Percentiles rank a stretch among this genome's conserved stretches.
These are phyloP conservation scores for Spathaspora boniae DNA, from an alignment of 805 yeast species.

Conservation along the genomic window DNA sequence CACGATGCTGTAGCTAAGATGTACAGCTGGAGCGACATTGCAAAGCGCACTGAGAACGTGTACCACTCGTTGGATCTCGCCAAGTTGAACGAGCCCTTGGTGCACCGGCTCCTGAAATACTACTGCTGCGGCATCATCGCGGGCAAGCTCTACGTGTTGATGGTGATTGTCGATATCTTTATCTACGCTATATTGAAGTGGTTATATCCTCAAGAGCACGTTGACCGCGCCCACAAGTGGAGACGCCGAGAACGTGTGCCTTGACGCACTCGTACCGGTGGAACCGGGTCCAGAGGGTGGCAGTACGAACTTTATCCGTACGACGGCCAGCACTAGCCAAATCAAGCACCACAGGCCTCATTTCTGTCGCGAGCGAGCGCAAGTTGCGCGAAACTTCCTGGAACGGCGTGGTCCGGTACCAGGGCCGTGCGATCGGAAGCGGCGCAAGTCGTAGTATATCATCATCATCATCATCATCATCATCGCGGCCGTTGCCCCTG, in stretches of 20 bases:
- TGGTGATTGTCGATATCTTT: conserved; percentile 77
- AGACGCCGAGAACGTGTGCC: background rate
- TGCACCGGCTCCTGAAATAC: conserved; percentile 58
- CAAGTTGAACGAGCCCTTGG: conserved; percentile 48
- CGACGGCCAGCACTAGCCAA: background rate
- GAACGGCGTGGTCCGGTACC: conserved; percentile 8
- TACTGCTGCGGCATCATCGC: conserved; percentile 80
- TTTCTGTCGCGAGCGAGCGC: conserved; percentile 7
- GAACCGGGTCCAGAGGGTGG: conserved; percentile 1
- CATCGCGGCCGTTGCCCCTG: background rate
- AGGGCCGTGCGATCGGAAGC: no score
- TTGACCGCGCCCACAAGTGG: conserved; percentile 84
- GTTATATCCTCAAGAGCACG: conserved; percentile 60
- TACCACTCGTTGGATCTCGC: conserved; percentile 50
- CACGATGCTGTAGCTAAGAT: conserved; percentile 73
- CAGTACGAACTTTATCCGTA: conserved; percentile 1
- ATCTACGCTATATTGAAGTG: conserved; percentile 62
- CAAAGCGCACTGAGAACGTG: conserved; percentile 78
- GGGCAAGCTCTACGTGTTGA: conserved; percentile 75
- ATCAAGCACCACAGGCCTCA: conserved; percentile 11
- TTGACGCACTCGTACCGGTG: background rate
- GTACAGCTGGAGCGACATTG: conserved; percentile 93
- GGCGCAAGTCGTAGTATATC: no score
- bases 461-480: conserved; percentile 9
- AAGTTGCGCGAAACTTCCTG: conserved; percentile 8